Percentiles rank a stretch among this genome's conserved stretches.
Evolutionary conservation across 1,284 basidiomycete genomes (phyloP).

Genomic region (Jaminaea rosea): DNA sequence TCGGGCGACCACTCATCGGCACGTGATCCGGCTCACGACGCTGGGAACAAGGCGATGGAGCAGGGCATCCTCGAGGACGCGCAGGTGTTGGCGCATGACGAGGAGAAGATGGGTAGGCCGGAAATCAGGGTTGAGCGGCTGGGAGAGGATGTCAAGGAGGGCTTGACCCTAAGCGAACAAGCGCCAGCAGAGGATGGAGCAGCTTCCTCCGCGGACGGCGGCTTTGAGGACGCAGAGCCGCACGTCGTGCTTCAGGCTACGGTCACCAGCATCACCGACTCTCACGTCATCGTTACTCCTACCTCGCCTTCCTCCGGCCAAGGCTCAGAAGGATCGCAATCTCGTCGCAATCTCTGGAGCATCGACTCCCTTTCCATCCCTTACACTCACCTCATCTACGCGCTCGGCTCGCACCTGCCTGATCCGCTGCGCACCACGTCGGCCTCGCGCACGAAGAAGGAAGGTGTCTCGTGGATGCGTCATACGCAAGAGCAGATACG

Average conservation of each 20-base stretch:
- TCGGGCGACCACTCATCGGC: too few species aligned
- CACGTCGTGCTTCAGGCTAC: conserved; percentile 40
- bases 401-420: conserved; percentile 42
- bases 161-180: background rate
- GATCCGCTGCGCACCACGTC: conserved; percentile 38
- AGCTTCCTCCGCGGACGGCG: conserved; percentile 11
- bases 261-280: conserved; percentile 33
- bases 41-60: conserved; percentile 17
- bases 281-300: conserved; percentile 34
- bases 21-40: conserved; percentile 2
- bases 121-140: conserved; percentile 24
- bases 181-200: background rate
- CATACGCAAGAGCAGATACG: conserved; percentile 29
- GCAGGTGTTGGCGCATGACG: conserved; percentile 5
- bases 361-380: conserved; percentile 42
- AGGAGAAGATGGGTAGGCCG: conserved; percentile 24
- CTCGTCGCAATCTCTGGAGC: conserved; percentile 32
- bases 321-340: too few species aligned
- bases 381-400: conserved; percentile 44
- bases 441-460: conserved; percentile 33
- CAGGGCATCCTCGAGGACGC: conserved; percentile 14
- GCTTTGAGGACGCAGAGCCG: conserved; percentile 27
- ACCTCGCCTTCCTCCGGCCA: background rate
- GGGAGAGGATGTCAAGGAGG: conserved; percentile 14
- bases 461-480: conserved; percentile 38